Percentiles rank a stretch among this genome's conserved stretches.
phyloP scores from a whole-genome alignment of 2,329 filamentous ascomycete species.

The Aspergillus brasiliensis region DNA sequence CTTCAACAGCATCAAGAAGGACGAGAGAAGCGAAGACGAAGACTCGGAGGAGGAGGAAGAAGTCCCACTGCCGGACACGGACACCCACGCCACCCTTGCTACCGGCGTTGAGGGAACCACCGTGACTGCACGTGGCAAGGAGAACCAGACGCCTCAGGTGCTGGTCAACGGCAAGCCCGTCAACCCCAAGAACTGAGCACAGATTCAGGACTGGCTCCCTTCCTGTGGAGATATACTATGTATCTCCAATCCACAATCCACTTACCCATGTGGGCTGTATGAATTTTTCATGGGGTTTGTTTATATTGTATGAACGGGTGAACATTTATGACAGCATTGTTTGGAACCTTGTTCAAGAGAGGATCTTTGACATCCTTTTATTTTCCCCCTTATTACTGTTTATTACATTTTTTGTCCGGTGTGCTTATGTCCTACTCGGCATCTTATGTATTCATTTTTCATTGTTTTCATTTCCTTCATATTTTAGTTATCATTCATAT shows the following conservation, averaged over 20 bases:
- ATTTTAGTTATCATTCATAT: background rate
- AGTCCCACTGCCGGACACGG: slow-evolving; percentile 17
- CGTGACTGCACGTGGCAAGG: slow-evolving; percentile 30
- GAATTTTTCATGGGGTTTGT: background rate
- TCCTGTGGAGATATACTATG: background rate
- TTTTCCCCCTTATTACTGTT: background rate
- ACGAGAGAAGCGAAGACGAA: slow-evolving; percentile 51
- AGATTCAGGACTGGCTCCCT: background rate
- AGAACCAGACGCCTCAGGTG: slow-evolving; percentile 38
- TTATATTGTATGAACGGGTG: slow-evolving; percentile 3
- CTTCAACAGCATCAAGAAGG: slow-evolving; percentile 40
- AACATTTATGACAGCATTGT: background rate
- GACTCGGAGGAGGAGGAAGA: slow-evolving; percentile 46
- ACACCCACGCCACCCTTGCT: slow-evolving; percentile 27
- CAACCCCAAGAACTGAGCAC: slow-evolving; percentile 9
- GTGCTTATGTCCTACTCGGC: background rate
- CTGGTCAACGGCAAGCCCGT: slow-evolving; percentile 44
- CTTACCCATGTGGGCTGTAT: background rate
- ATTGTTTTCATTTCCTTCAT: background rate
- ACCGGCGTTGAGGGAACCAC: slow-evolving; percentile 29
- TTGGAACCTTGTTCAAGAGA: slow-evolving; percentile 1
- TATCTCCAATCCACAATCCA: background rate
- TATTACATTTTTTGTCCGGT: background rate
- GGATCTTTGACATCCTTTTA: background rate
- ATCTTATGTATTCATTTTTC: background rate